phyloP scores from a whole-genome alignment of 164 flowering plant genomes.

The Tinospora cordifolia region DNA sequence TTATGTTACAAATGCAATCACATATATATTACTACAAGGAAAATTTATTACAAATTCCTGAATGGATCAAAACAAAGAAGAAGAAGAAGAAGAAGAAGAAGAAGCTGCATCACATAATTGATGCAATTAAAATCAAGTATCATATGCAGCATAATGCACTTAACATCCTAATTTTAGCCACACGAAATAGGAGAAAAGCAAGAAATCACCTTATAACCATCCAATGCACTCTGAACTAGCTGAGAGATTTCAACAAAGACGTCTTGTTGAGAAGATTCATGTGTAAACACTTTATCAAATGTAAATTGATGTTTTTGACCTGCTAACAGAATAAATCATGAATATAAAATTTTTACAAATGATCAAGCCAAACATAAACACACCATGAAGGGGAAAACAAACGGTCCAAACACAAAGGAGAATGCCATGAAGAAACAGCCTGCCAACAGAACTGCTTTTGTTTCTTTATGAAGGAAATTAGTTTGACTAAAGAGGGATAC shows the following conservation, averaged over 20 bases:
- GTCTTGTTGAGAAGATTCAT: conserved; percentile 81
- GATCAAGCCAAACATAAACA: neutral
- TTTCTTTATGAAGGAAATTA: neutral
- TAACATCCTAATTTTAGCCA: neutral
- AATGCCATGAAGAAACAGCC: neutral
- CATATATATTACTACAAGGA: neutral
- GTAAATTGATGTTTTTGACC: conserved; percentile 86
- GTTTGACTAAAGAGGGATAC: conserved; percentile 22
- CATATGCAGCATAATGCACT: no score
- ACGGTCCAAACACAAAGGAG: neutral
- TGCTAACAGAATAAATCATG: conserved; percentile 17
- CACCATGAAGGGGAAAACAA: neutral
- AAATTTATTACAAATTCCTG: neutral
- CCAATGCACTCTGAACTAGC: conserved; percentile 96
- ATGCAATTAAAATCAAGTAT: neutral
- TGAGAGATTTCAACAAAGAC: conserved; percentile 96
- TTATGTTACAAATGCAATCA: neutral
- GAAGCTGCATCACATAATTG: neutral
- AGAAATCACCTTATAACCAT: conserved; percentile 82
- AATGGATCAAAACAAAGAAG: neutral
- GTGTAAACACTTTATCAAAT: conserved; percentile 84
- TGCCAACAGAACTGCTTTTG: neutral
- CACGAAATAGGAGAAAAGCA: neutral
- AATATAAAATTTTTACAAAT: neutral
- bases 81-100: neutral